Evolutionary conservation across 768 basidiomycete species (phyloP), one percentile per base, ranked within the genome.

Genomic region (Infundibulicybe gibba): DNA sequence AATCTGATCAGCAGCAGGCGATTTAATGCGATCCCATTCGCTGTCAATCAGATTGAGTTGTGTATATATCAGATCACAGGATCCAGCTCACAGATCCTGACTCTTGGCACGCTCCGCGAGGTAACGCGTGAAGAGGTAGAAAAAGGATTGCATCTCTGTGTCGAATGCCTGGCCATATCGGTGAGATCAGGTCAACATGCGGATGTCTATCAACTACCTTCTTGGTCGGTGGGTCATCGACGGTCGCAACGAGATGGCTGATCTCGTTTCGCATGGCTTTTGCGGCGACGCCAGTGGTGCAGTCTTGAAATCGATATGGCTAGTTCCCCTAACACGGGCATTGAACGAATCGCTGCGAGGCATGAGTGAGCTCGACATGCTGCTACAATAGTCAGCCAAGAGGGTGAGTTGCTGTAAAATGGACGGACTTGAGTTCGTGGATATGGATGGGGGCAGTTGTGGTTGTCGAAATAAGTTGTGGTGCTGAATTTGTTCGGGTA

Each of bases 201-300:
- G 45, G 45, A 12, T 38, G 13, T 15, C 37, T 25, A 37, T 16
- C 33, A 57, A 47, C 44, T 47, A 91, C 94, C 85, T 87, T 91
- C 74, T 88, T 90, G 47, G 87, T 86, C 34, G 75, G 63, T 25
- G 81, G 76, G 54, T 97, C 90, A 53, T 81, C 75, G 62, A 95
- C 89, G 51, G 85, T 86, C 63, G 77, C 74, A 61, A 97, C 92
- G 77, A 99, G 89, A 61, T 82, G 82, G 67, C 87, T 87, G 71
- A 99, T 87, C 75, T 98, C 97, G 65, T 97, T 97, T 75, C 93
- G 85, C 95, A 97, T 97, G 47, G 93, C 77, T 75, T 97, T 97
- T 55, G 90, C 88, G 20, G 90, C 87, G 54, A 94, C 86, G 54
- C 91, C 92, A 45, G 92, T 94, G 44, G 83, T 94, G 95, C 95